Percentiles rank a stretch among this genome's conserved stretches.
Conservation (phyloP, 1,284 basidiomycete genomes). For the Irpex sp. region DNA sequence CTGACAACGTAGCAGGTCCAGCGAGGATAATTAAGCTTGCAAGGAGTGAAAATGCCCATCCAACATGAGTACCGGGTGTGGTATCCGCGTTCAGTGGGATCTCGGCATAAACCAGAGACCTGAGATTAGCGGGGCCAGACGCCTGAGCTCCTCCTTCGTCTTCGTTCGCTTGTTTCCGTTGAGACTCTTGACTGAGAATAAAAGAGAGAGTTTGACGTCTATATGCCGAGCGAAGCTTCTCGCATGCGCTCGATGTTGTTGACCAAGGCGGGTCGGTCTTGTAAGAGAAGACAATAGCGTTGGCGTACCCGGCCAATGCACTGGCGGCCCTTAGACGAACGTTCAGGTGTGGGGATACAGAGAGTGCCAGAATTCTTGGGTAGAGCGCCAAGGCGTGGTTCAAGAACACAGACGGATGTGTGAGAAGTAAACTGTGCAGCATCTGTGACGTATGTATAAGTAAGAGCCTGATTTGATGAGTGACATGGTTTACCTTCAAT, state of each 20-base stretch:
- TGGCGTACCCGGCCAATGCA: conserved; percentile 39
- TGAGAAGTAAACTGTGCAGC: conserved; percentile 35
- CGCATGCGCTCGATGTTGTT: conserved; percentile 9
- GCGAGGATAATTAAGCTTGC: conserved; percentile 47
- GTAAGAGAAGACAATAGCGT: conserved; percentile 20
- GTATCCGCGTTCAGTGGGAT: conserved; percentile 23
- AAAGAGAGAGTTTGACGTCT: not conserved
- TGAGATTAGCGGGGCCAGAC: not conserved
- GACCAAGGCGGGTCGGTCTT: conserved; percentile 7
- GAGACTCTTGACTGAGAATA: not conserved
- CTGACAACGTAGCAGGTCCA: conserved; percentile 40
- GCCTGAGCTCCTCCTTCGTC: not conserved
- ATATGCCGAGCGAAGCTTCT: not conserved
- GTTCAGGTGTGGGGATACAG: conserved; percentile 30
- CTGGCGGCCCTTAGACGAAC: conserved; percentile 36
- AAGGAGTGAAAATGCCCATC: conserved; percentile 34
- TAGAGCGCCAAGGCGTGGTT: conserved; percentile 31
- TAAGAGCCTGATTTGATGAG: not conserved
- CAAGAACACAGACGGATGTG: conserved; percentile 30
- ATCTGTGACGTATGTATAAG: conserved; percentile 28
- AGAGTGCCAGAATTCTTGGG: conserved; percentile 31
- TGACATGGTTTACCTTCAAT: conserved; percentile 21
- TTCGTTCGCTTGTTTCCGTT: not conserved
- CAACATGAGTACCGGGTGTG: conserved; percentile 25
- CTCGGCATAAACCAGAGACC: conserved; percentile 13